These are phyloP conservation scores for Cutaneotrichosporon mucoides DNA, from an alignment of 1,284 basidiomycete species.

Conservation along the genomic window DNA sequence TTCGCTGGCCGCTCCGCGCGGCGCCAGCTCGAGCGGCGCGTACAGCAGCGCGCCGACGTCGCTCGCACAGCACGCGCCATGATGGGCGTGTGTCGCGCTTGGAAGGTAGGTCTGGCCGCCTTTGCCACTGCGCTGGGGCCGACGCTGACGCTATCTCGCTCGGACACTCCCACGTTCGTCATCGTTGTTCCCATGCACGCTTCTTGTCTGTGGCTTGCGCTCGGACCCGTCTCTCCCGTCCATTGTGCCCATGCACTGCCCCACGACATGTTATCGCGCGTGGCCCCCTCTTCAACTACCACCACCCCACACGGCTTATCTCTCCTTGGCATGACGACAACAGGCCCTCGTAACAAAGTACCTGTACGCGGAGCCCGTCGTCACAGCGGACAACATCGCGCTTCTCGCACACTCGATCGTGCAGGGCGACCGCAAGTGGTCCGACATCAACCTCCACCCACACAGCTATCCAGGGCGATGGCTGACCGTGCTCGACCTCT, in stretches of 20 bases:
- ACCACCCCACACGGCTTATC: not conserved
- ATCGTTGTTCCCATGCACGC: not conserved
- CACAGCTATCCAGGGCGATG: constrained; percentile 78
- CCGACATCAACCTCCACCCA: constrained; percentile 74
- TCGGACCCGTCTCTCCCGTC: too few species aligned
- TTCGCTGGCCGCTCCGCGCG: constrained; percentile 24
- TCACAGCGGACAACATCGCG: constrained; percentile 56
- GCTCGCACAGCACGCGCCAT: constrained; percentile 39
- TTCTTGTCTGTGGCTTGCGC: not conserved
- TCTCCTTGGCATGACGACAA: not conserved
- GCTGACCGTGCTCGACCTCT: constrained; percentile 68
- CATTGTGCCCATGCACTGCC: too few species aligned
- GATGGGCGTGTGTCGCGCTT: constrained; percentile 63
- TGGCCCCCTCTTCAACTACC: not conserved
- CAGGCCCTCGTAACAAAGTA: constrained; percentile 66
- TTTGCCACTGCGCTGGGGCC: not conserved
- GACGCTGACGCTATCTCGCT: constrained; percentile 1
- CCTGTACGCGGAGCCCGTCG: constrained; percentile 59
- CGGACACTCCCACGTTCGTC: not conserved
- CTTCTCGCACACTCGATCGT: constrained; percentile 58
- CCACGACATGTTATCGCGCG: too few species aligned
- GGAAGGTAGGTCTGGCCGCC: constrained; percentile 58
- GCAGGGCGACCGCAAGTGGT: constrained; percentile 70
- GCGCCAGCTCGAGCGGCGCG: constrained; percentile 4
- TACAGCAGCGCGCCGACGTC: constrained; percentile 1